Percentiles rank a stretch among this genome's conserved stretches.
These are phyloP conservation scores for Hamigera avellanea DNA, from an alignment of 495 filamentous ascomycete species.

Conservation along the genomic window DNA sequence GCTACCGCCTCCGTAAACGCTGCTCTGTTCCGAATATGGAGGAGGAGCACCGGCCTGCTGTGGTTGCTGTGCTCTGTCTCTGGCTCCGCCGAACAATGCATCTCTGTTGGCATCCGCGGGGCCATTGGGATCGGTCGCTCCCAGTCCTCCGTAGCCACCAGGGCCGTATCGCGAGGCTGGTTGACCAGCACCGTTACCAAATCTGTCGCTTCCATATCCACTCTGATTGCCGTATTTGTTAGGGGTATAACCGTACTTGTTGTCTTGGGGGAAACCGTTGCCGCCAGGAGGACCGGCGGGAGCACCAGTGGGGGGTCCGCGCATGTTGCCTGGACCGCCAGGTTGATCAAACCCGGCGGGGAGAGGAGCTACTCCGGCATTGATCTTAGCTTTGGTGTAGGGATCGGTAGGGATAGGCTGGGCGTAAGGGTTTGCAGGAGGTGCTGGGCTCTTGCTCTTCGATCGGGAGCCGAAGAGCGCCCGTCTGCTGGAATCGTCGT, in stretches of 20 bases:
- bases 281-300: slow-evolving; percentile 27
- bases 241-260: slow-evolving; percentile 42
- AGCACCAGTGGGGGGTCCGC: slow-evolving; percentile 10
- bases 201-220: slow-evolving; percentile 56
- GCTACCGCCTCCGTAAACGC: slow-evolving; percentile 34
- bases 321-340: slow-evolving; percentile 7
- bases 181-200: slow-evolving; percentile 31
- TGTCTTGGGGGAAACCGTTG: slow-evolving; percentile 33
- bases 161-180: slow-evolving; percentile 37
- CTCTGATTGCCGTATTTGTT: slow-evolving; percentile 51
- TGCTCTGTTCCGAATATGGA: slow-evolving; percentile 28
- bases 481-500: slow-evolving; percentile 43
- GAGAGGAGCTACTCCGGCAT: slow-evolving; percentile 27
- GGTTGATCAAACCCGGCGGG: slow-evolving; percentile 6
- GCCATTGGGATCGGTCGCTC: slow-evolving; percentile 41
- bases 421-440: slow-evolving; percentile 54
- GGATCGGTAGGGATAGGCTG: slow-evolving; percentile 47
- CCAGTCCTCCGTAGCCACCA: slow-evolving; percentile 67
- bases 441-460: slow-evolving; percentile 48
- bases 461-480: slow-evolving; percentile 46
- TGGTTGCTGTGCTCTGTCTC: slow-evolving; percentile 38
- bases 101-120: slow-evolving; percentile 46
- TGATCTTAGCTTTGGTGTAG: slow-evolving; percentile 50
- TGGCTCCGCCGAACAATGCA: slow-evolving; percentile 54
- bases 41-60: slow-evolving; percentile 25